Conservation (phyloP, 768 basidiomycete genomes). For the Dentipellis fragilis region DNA sequence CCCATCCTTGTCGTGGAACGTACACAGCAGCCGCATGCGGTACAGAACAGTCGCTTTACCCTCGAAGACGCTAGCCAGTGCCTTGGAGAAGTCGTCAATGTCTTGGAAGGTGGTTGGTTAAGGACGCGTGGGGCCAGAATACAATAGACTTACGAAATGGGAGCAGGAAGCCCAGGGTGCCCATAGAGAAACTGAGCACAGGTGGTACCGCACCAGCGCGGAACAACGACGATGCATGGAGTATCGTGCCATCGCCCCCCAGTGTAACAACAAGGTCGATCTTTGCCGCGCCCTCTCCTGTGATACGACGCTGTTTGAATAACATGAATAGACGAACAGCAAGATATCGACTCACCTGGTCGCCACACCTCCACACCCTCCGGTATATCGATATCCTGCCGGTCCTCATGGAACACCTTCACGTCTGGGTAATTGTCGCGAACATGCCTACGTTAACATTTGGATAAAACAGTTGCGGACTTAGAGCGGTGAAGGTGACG, state of each 20-base stretch:
- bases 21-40: conserved; percentile 84
- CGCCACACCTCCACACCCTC: conserved; percentile 42
- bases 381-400: conserved; percentile 36
- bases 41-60: conserved; percentile 78
- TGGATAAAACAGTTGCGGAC: background rate
- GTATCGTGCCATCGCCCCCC: conserved; percentile 91
- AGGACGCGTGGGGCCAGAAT: background rate
- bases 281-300: conserved; percentile 39
- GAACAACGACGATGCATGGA: conserved; percentile 89
- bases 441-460: conserved; percentile 17
- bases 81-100: conserved; percentile 78
- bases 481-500: conserved; percentile 16
- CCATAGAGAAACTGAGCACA: conserved; percentile 85
- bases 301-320: background rate
- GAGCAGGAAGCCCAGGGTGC: conserved; percentile 85
- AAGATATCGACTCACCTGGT: conserved; percentile 32
- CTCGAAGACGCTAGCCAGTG: conserved; percentile 67
- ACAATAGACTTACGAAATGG: conserved; percentile 72
- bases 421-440: conserved; percentile 22
- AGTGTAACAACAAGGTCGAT: conserved; percentile 86
- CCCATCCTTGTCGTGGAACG: conserved; percentile 55
- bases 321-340: background rate
- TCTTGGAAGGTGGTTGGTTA: conserved; percentile 35
- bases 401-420: conserved; percentile 22
- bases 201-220: conserved; percentile 88